Conservation (phyloP, 768 basidiomycete species). For the Agaricus bisporus region DNA sequence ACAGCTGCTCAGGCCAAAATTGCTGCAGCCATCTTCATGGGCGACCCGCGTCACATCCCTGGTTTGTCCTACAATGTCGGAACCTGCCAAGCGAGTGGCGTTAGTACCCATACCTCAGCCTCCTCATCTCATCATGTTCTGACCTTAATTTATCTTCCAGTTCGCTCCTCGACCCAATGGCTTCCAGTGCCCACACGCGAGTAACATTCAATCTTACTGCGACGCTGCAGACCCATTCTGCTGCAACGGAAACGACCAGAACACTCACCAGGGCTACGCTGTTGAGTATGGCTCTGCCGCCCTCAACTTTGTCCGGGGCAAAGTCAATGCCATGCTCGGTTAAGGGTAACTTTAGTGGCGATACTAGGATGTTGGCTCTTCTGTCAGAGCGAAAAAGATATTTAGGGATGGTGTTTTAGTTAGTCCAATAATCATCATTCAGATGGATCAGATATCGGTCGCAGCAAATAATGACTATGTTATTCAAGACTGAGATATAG, state of each 20-base stretch:
- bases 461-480: no score
- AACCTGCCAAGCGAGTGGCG: slow-evolving; percentile 24
- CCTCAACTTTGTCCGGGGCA: no score
- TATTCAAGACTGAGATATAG: no score
- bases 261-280: slow-evolving; percentile 27
- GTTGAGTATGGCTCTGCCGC: slow-evolving; percentile 20
- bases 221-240: slow-evolving; percentile 28
- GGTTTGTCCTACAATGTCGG: slow-evolving; percentile 28
- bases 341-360: no score
- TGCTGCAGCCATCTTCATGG: slow-evolving; percentile 29
- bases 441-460: no score
- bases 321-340: no score
- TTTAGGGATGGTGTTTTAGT: no score
- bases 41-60: slow-evolving; percentile 25
- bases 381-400: no score
- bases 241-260: slow-evolving; percentile 25
- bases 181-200: slow-evolving; percentile 24
- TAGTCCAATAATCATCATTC: no score
- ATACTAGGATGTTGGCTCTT: no score
- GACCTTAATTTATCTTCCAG: slow-evolving; percentile 9
- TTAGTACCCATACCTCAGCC: slow-evolving; percentile 12
- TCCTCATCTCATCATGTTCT: neutral
- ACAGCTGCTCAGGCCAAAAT: slow-evolving; percentile 23
- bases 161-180: slow-evolving; percentile 27
- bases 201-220: slow-evolving; percentile 26